Percentiles rank a stretch among this genome's conserved stretches.
Evolutionary conservation across 2,329 filamentous ascomycete genomes (phyloP).

Genomic region (Sporothrix curviconia): DNA sequence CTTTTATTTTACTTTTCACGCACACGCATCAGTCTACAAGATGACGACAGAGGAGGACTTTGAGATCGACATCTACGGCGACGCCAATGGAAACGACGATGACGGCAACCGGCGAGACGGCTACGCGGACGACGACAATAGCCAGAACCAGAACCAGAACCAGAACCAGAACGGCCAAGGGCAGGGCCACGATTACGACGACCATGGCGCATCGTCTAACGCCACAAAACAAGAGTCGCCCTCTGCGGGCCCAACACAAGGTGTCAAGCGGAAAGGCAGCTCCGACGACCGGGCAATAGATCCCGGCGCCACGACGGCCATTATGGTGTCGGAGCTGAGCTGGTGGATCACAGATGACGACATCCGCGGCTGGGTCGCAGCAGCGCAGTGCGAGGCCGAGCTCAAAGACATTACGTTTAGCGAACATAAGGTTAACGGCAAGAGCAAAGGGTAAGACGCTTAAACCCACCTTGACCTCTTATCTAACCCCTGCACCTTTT

Average conservation of each 20-base stretch:
- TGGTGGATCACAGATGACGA: slow-evolving; percentile 99
- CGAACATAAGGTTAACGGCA: slow-evolving; percentile 98
- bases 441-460: slow-evolving; percentile 86
- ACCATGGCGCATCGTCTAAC: slow-evolving; percentile 24
- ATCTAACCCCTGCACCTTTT: too few species aligned
- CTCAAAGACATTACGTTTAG: slow-evolving; percentile 92
- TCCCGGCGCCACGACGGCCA: slow-evolving; percentile 56
- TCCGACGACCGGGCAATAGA: slow-evolving; percentile 55
- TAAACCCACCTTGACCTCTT: too few species aligned
- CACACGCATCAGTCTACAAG: not conserved
- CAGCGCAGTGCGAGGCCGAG: slow-evolving; percentile 75
- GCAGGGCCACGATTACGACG: slow-evolving; percentile 1
- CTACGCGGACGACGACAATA: slow-evolving; percentile 32
- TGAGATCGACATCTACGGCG: slow-evolving; percentile 67
- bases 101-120: slow-evolving; percentile 17
- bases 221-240: slow-evolving; percentile 23
- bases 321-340: slow-evolving; percentile 82
- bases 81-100: slow-evolving; percentile 40
- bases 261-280: slow-evolving; percentile 54
- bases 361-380: slow-evolving; percentile 75
- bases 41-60: slow-evolving; percentile 65
- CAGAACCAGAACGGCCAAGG: not conserved
- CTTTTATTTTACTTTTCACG: not conserved
- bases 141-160: slow-evolving; percentile 26
- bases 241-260: slow-evolving; percentile 42